Percentiles rank a stretch among this genome's conserved stretches.
These are phyloP conservation scores for Microstegium vimineum DNA, from an alignment of 176 grass and related monocot species.

Conservation along the genomic window DNA sequence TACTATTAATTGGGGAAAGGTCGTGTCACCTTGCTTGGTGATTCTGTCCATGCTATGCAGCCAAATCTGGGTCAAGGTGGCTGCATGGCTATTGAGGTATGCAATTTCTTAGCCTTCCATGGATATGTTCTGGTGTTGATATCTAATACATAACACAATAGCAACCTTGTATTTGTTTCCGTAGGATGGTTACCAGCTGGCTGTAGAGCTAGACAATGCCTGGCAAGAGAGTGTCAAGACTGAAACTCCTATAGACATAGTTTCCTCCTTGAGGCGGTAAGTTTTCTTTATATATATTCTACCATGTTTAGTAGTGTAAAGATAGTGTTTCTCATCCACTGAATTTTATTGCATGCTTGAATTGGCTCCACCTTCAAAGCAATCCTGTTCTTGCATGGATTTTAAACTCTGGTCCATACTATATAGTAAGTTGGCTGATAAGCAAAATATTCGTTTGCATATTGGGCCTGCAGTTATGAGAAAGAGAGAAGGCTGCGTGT, in stretches of 20 bases:
- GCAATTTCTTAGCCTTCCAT: constrained; percentile 10
- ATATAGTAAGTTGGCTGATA: constrained; percentile 8
- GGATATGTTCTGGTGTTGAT: constrained; percentile 12
- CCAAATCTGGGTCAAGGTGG: constrained; percentile 99
- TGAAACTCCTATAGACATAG: constrained; percentile 61
- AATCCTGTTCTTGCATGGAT: not conserved
- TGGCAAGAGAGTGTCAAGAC: constrained; percentile 70
- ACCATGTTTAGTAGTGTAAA: not conserved
- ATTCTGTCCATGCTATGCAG: constrained; percentile 99
- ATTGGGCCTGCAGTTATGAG: constrained; percentile 71
- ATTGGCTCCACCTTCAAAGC: not conserved
- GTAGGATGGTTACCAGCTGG: constrained; percentile 96
- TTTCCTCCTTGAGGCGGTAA: constrained; percentile 88
- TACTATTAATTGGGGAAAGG: constrained; percentile 85
- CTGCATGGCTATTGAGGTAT: constrained; percentile 99
- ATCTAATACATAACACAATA: not conserved
- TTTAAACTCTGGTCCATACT: constrained; percentile 12
- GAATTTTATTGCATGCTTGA: constrained; percentile 4
- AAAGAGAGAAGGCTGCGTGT: constrained; percentile 88
- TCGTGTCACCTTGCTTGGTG: constrained; percentile 92
- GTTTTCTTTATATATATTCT: no score
- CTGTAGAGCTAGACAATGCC: constrained; percentile 89
- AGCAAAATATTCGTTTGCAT: not conserved
- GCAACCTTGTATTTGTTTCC: constrained; percentile 18
- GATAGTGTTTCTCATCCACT: not conserved